These are phyloP conservation scores for Plectosphaerella plurivora DNA, from an alignment of 2,329 filamentous ascomycete genomes.

Conservation along the genomic window DNA sequence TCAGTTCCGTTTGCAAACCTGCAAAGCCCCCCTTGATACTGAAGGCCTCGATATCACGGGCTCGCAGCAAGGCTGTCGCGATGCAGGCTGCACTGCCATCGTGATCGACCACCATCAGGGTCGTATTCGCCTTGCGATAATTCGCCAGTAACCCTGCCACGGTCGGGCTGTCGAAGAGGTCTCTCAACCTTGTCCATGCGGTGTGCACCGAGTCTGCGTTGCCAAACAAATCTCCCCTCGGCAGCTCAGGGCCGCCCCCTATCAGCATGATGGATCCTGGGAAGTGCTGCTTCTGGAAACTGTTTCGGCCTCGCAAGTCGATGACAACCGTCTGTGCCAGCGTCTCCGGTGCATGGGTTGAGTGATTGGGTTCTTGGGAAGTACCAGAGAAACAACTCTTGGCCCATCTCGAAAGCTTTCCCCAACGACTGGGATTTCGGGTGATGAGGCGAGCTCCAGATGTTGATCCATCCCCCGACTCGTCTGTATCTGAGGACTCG, in stretches of 20 bases:
- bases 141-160: not conserved
- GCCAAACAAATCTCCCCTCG: slow-evolving; percentile 6
- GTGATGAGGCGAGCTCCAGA: not conserved
- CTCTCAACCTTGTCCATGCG: slow-evolving; percentile 2
- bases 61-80: not conserved
- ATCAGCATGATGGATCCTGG: slow-evolving; percentile 1
- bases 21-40: slow-evolving; percentile 5
- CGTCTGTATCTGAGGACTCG: not conserved
- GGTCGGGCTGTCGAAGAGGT: not conserved
- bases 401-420: not conserved
- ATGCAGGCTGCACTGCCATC: slow-evolving; percentile 5
- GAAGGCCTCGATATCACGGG: not conserved
- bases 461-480: too few relatives aligned
- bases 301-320: slow-evolving; percentile 20
- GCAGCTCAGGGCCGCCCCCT: not conserved
- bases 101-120: slow-evolving; percentile 4
- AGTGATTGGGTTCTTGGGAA: not conserved
- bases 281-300: slow-evolving; percentile 5
- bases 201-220: slow-evolving; percentile 4
- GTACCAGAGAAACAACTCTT: not conserved
- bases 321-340: slow-evolving; percentile 18
- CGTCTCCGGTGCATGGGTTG: not conserved
- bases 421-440: too few relatives aligned
- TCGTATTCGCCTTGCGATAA: not conserved
- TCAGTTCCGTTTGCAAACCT: too few relatives aligned